Base-by-base conservation (phyloP, 2,329 filamentous ascomycete genomes). In the Aaosphaeria arxii region DNA sequence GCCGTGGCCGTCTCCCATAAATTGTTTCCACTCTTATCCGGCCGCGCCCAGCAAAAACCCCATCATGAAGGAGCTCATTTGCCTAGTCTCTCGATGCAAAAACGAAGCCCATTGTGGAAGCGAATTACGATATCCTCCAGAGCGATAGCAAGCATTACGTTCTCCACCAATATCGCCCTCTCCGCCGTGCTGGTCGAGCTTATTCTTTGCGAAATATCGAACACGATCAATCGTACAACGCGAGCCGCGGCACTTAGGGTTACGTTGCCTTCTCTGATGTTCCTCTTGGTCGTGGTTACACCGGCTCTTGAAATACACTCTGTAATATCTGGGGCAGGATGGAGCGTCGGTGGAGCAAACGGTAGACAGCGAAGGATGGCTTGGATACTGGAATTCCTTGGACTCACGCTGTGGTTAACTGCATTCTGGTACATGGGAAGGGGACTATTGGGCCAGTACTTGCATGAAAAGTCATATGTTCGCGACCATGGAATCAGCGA, bases 121-220 rank as follows among this genome's bases (percentile, higher is more conserved):
- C 11, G 74, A 74, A 43, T 76, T 28, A 56, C 56, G 31, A 49
- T 63, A 9, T 57, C 51, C 7, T 63, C 67, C 33, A 67, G 69
- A 40, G 65, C 62, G n/a, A 51, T 79, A 7, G 74, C 84, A 2
- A 85, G 83, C 11, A 71, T 80, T 48, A 84, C 87, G 1, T 95
- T 95, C 68, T 85, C 88, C 5, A 80, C 83, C 1, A 95, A 88
- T 7, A 82, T 94, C 33, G 89, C 84, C 1, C 77, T 95, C 6
- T 87, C 89, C 5, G 81, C 86, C 35, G 88, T 92, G 1, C 76
- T 95, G 41, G 89, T 85, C 3, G 86, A 91, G 70, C 73, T 95
- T 56, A 88, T 95, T 41, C 78, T 95, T 6, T 90, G 88, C 59
- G 90, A 95, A 70, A 89, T 95, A 40, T 84, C 88, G 29, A 88